Conservation (phyloP, 164 flowering plant genomes). For the Tetracentron sinense region DNA sequence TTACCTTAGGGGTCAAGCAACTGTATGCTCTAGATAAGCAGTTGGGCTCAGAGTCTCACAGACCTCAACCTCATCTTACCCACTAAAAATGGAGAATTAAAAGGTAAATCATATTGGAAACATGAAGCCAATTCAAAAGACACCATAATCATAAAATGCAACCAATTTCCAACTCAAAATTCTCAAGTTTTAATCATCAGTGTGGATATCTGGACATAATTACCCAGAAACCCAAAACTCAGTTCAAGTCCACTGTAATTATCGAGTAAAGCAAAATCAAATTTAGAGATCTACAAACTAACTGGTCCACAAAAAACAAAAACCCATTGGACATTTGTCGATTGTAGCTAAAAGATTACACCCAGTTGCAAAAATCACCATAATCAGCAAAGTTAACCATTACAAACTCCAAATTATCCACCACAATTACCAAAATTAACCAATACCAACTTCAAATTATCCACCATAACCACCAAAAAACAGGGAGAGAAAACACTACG, state of each 20-base stretch:
- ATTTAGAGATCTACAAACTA: background rate
- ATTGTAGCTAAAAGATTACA: too few species aligned
- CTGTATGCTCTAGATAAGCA: too few species aligned
- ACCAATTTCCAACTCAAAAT: background rate
- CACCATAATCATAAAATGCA: background rate
- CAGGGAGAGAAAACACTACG: too few species aligned
- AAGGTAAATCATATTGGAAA: background rate
- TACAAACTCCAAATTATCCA: slow-evolving; percentile 8
- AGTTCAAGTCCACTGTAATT: background rate
- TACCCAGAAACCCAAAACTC: background rate
- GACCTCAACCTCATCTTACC: background rate
- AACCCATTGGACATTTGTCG: background rate
- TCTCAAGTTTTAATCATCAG: background rate
- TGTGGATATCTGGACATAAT: background rate
- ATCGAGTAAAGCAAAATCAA: background rate
- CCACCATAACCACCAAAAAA: background rate
- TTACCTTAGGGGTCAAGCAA: too few species aligned
- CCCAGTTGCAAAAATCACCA: background rate
- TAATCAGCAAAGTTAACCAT: background rate
- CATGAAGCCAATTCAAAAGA: too few species aligned
- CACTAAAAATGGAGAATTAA: background rate
- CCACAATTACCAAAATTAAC: background rate
- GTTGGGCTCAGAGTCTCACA: too few species aligned
- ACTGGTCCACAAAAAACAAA: background rate
- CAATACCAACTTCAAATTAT: slow-evolving; percentile 3